These are phyloP conservation scores for Combretum micranthum DNA, from an alignment of 345 rosid species.

Conservation along the genomic window DNA sequence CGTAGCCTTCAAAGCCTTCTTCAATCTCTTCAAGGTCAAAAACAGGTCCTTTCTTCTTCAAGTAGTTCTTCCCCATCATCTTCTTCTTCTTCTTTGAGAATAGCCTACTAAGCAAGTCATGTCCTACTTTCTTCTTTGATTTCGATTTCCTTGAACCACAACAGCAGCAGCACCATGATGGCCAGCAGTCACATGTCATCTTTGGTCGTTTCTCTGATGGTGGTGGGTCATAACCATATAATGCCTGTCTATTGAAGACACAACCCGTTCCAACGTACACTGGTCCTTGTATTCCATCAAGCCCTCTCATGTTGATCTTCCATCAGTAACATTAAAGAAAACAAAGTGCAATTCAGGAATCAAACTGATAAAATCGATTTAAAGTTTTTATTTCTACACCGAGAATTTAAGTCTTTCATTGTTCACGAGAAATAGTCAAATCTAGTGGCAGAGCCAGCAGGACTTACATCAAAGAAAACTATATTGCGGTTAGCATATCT, in stretches of 20 bases:
- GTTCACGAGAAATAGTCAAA: background rate
- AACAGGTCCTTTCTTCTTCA: conserved; percentile 51
- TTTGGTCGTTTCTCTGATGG: conserved; percentile 79
- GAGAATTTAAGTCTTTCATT: background rate
- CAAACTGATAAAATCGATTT: no score
- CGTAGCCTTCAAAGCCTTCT: conserved; percentile 97
- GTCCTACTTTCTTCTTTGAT: conserved; percentile 64
- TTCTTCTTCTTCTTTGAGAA: conserved; percentile 57
- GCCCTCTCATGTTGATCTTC: conserved; percentile 89
- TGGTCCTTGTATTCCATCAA: conserved; percentile 95
- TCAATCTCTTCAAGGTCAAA: conserved; percentile 91
- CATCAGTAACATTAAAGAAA: background rate
- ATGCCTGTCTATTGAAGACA: conserved; percentile 84
- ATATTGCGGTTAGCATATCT: conserved; percentile 91
- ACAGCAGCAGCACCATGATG: conserved; percentile 92
- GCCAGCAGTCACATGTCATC: conserved; percentile 99
- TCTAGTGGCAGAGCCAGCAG: background rate
- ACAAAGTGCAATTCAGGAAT: no score
- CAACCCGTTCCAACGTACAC: conserved; percentile 97
- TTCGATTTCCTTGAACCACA: conserved; percentile 80
- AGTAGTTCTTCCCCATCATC: conserved; percentile 54
- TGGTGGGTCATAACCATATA: conserved; percentile 94
- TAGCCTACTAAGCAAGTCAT: conserved; percentile 45
- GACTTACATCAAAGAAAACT: conserved; percentile 87
- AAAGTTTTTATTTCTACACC: no score